phyloP scores from a whole-genome alignment of 768 basidiomycete genomes.

The Russula sp. region DNA sequence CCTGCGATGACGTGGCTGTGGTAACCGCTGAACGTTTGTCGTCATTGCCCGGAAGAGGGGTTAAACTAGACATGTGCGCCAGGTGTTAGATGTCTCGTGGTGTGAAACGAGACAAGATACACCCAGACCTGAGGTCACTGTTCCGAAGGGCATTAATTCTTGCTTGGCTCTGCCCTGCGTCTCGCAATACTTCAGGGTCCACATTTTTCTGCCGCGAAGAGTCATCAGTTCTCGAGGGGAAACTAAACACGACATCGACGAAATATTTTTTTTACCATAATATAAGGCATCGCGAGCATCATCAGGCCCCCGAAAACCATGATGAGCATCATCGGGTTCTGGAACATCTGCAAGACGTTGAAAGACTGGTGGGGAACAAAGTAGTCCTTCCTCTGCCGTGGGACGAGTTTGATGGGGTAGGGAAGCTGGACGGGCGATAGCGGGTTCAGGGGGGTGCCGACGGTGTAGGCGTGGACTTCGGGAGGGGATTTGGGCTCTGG shows the following conservation, averaged over 20 bases:
- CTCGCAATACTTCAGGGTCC: conserved; percentile 64
- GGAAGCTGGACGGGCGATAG: conserved; percentile 47
- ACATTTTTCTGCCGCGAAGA: conserved; percentile 55
- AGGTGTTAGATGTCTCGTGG: not conserved
- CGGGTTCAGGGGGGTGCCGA: conserved; percentile 64
- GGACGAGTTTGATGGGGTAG: conserved; percentile 53
- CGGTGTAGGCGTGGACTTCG: conserved; percentile 56
- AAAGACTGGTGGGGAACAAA: conserved; percentile 68
- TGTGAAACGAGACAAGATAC: not conserved
- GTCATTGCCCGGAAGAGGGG: conserved; percentile 7
- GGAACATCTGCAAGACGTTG: conserved; percentile 68
- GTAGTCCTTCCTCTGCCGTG: conserved; percentile 54
- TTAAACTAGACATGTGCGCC: conserved; percentile 2
- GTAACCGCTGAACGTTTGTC: conserved; percentile 7
- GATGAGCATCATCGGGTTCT: conserved; percentile 81
- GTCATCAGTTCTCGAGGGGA: not conserved
- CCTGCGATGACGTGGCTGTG: conserved; percentile 15
- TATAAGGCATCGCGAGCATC: conserved; percentile 68
- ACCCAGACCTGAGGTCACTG: conserved; percentile 45
- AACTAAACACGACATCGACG: not conserved
- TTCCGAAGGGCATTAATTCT: conserved; percentile 49
- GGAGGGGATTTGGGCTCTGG: conserved; percentile 35
- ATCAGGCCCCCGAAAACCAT: conserved; percentile 61
- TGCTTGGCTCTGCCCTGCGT: conserved; percentile 55
- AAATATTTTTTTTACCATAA: conserved; percentile 47